Evolutionary conservation across 2,329 filamentous ascomycete species (phyloP), one percentile per base, ranked within the genome.

Genomic region (Aspergillus quadricinctus): DNA sequence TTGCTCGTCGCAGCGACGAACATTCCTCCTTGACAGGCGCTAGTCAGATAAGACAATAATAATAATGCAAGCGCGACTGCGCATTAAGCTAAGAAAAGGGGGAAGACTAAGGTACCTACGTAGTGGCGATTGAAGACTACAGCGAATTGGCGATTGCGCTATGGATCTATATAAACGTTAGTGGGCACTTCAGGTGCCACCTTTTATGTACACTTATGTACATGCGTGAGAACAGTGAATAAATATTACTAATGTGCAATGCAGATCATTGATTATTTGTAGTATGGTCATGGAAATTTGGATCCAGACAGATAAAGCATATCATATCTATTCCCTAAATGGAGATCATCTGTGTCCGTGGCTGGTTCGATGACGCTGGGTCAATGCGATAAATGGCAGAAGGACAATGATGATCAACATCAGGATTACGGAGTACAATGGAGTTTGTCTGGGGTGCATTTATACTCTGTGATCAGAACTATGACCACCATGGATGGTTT

Each of bases 11-110:
- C 57, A 57, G 56, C 57, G 55, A 63, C 60, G 58, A 62, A 60
- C 63, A 61, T 66, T 64, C 61, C 60, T 66, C 31, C 41, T 45
- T 45, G 19, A 45, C 41, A 45, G 41, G 41, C 41, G 41, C 14
- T 37, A 37, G 31, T 37, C 17, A 3, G 31, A 17, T 17, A 37
- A 37, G 31, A 17, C 31, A 62, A 61, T 55, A 60, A 57, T 55
- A 61, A 48, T 63, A 61, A 66, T 66, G 64, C 65, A 67, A 62
- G 65, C 64, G 61, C 65, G 64, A 62, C 58, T 63, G 64, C 64
- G 64, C 65, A 60, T 65, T 60, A 66, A 55, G 59, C 63, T 64
- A 64, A 65, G 61, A 60, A 57, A 56, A 45, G n/a, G 41, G 41
- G 41, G 41, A 19, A 21, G 19, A 45, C 23, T 23, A n/a, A n/a